Conservation (phyloP, 169 alveolate genomes). For the Plasmodium coatneyi region DNA sequence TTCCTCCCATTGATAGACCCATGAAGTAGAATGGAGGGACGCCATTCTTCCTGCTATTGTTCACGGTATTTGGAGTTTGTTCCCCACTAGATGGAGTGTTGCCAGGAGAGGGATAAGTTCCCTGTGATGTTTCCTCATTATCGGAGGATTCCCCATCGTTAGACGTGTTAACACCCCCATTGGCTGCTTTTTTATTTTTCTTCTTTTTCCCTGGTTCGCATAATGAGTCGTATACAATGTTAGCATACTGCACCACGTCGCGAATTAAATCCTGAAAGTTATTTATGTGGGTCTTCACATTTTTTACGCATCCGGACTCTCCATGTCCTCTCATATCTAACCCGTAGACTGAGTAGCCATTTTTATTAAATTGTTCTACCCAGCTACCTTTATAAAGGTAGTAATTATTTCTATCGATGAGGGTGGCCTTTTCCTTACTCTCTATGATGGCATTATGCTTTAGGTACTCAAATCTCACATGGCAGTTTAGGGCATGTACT, state of each 20-base stretch:
- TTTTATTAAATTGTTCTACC: slow-evolving; percentile 7
- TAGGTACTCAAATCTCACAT: slow-evolving; percentile 53
- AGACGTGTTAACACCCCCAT: neutral
- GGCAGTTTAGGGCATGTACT: slow-evolving; percentile 73
- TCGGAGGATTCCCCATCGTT: neutral
- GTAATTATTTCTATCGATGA: neutral
- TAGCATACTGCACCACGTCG: slow-evolving; percentile 8
- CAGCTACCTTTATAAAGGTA: slow-evolving; percentile 10
- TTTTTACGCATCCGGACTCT: neutral
- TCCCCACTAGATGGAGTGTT: neutral
- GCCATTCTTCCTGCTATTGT: neutral
- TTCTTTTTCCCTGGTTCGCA: neutral
- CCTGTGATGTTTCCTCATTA: neutral
- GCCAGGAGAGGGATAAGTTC: neutral
- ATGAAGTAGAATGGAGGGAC: neutral
- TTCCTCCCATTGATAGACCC: neutral
- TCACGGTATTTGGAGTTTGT: neutral
- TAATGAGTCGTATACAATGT: slow-evolving; percentile 2
- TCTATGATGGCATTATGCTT: neutral
- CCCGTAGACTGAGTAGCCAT: slow-evolving; percentile 17
- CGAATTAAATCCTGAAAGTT: neutral
- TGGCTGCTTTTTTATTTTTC: neutral
- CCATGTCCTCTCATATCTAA: slow-evolving; percentile 29
- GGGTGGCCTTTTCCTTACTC: slow-evolving; percentile 16
- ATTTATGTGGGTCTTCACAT: slow-evolving; percentile 7